Evolutionary conservation across 257 asterid genomes (phyloP), one percentile per base, ranked within the genome.

Genomic region (Solanum lignicaule): DNA sequence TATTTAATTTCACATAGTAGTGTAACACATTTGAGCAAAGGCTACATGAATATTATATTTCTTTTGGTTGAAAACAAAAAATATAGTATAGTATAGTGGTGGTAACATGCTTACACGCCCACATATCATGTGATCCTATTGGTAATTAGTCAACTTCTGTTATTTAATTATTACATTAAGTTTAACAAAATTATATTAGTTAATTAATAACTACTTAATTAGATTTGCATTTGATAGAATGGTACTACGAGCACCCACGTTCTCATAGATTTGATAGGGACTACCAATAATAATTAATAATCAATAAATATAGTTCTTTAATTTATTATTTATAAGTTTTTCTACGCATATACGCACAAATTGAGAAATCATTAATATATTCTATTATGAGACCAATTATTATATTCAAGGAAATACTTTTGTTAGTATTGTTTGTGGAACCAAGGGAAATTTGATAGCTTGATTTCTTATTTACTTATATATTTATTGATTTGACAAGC

Each of bases 101-200:
- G 62, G 15, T 43, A 43, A 79, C 66, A 43, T 81, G 85, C 41
- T 81, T 81, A 81, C 83, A 72, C 86, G 87, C 71, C 76, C n/a
- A 76, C 84, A 79, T 88, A 68, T 84, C 91, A 85, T 85, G 90
- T 89, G 91, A 83, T 20, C 68, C 23, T 87, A 62, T 84, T 18
- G 35, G 18, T 33, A 18, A 68, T 46, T 52, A 83, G 89, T 89
- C 89, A 89, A 87, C 85, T 58, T 7, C 12, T 31, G 52, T 73
- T 46, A 27, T 79, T 43, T 46, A 41, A 41, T 81, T 27, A 78
- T 41, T 79, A 79, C 65, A 27, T 43, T 18, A 27, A 27, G 55
- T 16, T 43, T 43, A 27, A 21, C 27, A 79, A 79, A 15, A 27
- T 79, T 25, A 13, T 35, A 60, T 31, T 58, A 21, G n/a, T 52